A percentile compares a stretch with the other conserved stretches of the same genome.
phyloP scores from a whole-genome alignment of 106 monocot species.

The Xerophyta viscosa region DNA sequence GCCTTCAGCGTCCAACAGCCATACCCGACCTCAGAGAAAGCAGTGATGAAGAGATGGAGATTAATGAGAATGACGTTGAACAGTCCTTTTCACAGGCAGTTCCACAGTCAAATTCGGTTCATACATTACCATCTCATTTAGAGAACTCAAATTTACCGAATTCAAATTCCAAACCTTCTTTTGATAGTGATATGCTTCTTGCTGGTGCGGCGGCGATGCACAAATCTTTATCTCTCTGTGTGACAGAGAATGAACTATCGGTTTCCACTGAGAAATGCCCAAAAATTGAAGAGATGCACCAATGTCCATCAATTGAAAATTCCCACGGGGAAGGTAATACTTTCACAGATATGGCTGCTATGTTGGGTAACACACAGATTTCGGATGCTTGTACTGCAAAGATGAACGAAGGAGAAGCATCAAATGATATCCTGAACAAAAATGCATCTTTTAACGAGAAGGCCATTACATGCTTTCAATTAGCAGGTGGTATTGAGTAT shows the following conservation, averaged over 20 bases:
- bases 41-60: slow-evolving; percentile 97
- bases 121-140: slow-evolving; percentile 3
- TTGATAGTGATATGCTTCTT: no score
- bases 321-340: background rate
- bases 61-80: slow-evolving; percentile 73
- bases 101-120: slow-evolving; percentile 4
- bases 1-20: slow-evolving; percentile 52
- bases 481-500: no score
- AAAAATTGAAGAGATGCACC: background rate
- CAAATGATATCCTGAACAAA: no score
- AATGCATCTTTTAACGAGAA: no score
- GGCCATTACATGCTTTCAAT: no score
- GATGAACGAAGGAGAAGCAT: no score
- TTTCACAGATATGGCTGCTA: background rate
- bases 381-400: no score
- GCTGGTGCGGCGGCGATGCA: no score
- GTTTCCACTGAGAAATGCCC: background rate
- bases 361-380: background rate
- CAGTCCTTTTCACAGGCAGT: slow-evolving; percentile 22
- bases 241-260: background rate
- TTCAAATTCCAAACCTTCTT: no score
- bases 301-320: no score
- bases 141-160: background rate
- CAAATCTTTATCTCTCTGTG: no score
- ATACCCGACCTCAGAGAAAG: slow-evolving; percentile 45